Conservation (phyloP, 2,329 filamentous ascomycete genomes). For the Leptographium lundbergii region DNA sequence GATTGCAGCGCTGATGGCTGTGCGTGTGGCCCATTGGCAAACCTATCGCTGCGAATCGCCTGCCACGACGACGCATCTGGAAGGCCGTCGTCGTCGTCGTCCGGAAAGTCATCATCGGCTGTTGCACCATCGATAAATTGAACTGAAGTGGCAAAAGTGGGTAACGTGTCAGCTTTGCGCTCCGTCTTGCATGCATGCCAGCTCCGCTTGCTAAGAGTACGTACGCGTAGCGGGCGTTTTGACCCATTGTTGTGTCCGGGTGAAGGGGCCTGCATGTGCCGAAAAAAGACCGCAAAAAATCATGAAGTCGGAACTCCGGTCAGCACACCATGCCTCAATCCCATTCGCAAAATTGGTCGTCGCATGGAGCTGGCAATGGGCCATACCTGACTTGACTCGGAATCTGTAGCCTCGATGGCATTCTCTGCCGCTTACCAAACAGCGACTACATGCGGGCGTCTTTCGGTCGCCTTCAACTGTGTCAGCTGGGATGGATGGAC, state of each 20-base stretch:
- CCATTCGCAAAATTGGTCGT: not conserved
- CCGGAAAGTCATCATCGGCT: slow-evolving; percentile 5
- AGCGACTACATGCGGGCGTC: slow-evolving; percentile 21
- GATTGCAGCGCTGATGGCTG: not conserved
- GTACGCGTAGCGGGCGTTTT: slow-evolving; percentile 17
- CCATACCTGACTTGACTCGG: slow-evolving; percentile 16
- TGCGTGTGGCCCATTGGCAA: not conserved
- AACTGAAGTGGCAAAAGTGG: slow-evolving; percentile 1
- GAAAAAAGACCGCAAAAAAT: not conserved
- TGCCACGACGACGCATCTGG: not conserved
- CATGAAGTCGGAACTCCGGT: not conserved
- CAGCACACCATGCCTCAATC: not conserved
- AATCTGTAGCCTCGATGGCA: slow-evolving; percentile 22
- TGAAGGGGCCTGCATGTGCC: slow-evolving; percentile 15
- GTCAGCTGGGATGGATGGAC: not conserved
- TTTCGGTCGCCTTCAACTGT: slow-evolving; percentile 22
- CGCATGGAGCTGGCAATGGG: not conserved
- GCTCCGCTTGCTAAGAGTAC: slow-evolving; percentile 5
- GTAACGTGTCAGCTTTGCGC: not conserved
- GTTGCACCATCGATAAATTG: slow-evolving; percentile 9
- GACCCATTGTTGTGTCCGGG: slow-evolving; percentile 21
- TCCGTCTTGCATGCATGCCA: not conserved
- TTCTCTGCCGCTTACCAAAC: slow-evolving; percentile 13
- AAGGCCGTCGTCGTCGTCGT: not conserved
- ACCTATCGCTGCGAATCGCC: not conserved